Conservation (phyloP, 1,139 yeast species). For the Candida freyschussii region DNA sequence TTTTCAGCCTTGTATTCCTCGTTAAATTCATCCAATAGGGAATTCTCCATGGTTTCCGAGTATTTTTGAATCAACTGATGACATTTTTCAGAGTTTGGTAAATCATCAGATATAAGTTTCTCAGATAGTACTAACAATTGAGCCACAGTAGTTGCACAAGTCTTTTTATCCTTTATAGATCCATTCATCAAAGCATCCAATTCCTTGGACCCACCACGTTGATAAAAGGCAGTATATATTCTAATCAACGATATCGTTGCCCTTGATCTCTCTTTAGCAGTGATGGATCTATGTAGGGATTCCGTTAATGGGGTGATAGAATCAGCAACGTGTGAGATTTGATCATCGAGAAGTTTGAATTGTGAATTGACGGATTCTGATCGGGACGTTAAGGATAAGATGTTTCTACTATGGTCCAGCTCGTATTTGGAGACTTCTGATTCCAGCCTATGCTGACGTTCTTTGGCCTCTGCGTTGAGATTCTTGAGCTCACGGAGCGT, state of each 20-base stretch:
- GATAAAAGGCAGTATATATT: conserved; percentile 72
- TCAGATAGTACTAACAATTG: conserved; percentile 60
- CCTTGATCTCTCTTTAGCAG: conserved; percentile 67
- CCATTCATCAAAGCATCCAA: conserved; percentile 46
- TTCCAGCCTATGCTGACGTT: conserved; percentile 44
- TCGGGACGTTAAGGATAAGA: conserved; percentile 50
- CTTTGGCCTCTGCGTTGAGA: conserved; percentile 49
- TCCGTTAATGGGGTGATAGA: conserved; percentile 74
- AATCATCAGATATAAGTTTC: conserved; percentile 50
- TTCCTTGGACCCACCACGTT: conserved; percentile 58
- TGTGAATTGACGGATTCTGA: conserved; percentile 34
- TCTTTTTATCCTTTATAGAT: conserved; percentile 46
- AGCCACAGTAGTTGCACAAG: conserved; percentile 66
- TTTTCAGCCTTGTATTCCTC: conserved; percentile 46
- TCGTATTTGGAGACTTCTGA: conserved; percentile 60
- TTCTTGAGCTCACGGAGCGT: conserved; percentile 67
- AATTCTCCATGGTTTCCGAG: conserved; percentile 72
- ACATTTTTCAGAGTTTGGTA: conserved; percentile 46
- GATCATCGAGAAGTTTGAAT: conserved; percentile 56
- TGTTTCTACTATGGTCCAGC: conserved; percentile 61
- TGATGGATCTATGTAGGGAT: conserved; percentile 67
- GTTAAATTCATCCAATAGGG: conserved; percentile 54
- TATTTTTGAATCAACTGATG: conserved; percentile 59
- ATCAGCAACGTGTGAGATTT: conserved; percentile 54
- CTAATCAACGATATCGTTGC: conserved; percentile 71